Evolutionary conservation across 495 filamentous ascomycete genomes (phyloP), one percentile per base, ranked within the genome.

Genomic region (Penicillium samsonianum): DNA sequence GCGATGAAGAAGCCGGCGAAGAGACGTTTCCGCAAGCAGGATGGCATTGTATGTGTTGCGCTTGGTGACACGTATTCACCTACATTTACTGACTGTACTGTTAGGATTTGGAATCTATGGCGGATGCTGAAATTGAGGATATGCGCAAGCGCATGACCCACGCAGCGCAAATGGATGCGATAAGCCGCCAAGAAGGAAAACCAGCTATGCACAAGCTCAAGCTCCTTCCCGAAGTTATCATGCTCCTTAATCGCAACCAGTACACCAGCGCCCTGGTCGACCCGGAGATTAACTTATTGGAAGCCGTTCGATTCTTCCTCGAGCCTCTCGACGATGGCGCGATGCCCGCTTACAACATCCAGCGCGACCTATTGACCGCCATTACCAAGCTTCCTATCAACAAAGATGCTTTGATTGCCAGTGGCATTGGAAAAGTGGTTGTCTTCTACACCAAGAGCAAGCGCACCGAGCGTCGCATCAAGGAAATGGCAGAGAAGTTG

Each of bases 391-490:
- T 99, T 0, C 89, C 90, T 12, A 90, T 97, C 65, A 87, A 89
- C 65, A 96, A 96, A 58, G 94, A 97, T 60, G 82, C 88, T 6
- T 80, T 99, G 44, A 82, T 93, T 37, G 90, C 90, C 62, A 94
- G 89, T 62, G 93, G 95, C 8, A 90, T 99, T 60, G 95, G 95
- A 64, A 98, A 96, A 67, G 89, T 99, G 28, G 86, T 96, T 28
- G 82, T 94, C 51, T 98, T 96, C 78, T 99, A 99, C 76, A 97
- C 91, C 37, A 91, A 92, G 73, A 92, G 88, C 80, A 93, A 90
- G 78, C 86, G 87, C 43, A 88, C 90, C 7, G 88, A 96, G 73
- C 74, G 84, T 6, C 79, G 79, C 51, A 96, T 99, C 81, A 97
- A 97, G 79, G 90, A 92, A 48, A 87, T 88, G 67, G 95, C 95